A percentile compares a stretch with the other conserved stretches of the same genome.
Conservation (phyloP, 2,329 filamentous ascomycete species). For the Bipolaris bicolor region DNA sequence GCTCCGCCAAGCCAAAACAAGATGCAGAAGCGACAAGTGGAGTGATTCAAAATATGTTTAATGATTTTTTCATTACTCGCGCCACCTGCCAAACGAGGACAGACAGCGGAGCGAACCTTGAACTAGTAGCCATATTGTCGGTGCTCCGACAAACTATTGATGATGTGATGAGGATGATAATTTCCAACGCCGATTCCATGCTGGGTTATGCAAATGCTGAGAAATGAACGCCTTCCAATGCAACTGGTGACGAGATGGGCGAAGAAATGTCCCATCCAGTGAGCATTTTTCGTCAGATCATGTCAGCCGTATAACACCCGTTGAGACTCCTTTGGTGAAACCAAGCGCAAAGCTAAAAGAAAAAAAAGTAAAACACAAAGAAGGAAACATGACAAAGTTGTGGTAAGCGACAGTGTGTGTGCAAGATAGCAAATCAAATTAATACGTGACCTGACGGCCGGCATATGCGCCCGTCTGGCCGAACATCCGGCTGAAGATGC, state of each 20-base stretch:
- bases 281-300: slow-evolving; percentile 15
- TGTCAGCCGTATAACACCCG: slow-evolving; percentile 3
- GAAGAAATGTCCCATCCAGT: slow-evolving; percentile 20
- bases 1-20: slow-evolving; percentile 13
- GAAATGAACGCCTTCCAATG: slow-evolving; percentile 12
- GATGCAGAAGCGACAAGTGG: not conserved
- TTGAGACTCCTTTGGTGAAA: not conserved
- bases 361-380: slow-evolving; percentile 17
- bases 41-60: not conserved
- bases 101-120: slow-evolving; percentile 8
- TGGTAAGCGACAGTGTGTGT: slow-evolving; percentile 29
- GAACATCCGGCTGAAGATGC: slow-evolving; percentile 50
- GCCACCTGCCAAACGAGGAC: slow-evolving; percentile 4
- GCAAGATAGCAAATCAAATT: slow-evolving; percentile 33
- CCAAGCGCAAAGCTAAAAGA: slow-evolving; percentile 3
- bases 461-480: slow-evolving; percentile 36
- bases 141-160: slow-evolving; percentile 13
- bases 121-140: slow-evolving; percentile 8
- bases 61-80: slow-evolving; percentile 22
- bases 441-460: slow-evolving; percentile 40
- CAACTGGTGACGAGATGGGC: slow-evolving; percentile 13
- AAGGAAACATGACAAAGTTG: slow-evolving; percentile 6
- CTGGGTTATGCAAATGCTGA: slow-evolving; percentile 15
- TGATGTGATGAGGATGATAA: slow-evolving; percentile 9
- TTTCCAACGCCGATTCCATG: slow-evolving; percentile 16